phyloP scores from a whole-genome alignment of 345 rosid genomes.

The Angophora floribunda region DNA sequence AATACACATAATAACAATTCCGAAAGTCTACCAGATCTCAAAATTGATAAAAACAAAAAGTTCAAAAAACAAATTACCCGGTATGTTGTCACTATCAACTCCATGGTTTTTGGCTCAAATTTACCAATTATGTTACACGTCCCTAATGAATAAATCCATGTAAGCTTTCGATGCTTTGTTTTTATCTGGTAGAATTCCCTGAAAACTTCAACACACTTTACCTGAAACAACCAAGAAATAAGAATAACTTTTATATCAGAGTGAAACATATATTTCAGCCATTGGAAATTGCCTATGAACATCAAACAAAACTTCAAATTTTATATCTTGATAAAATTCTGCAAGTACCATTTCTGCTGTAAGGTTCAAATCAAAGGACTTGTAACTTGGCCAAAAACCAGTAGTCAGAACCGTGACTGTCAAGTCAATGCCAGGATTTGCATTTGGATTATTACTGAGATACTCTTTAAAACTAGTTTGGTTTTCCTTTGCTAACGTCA shows the following conservation, averaged over 20 bases:
- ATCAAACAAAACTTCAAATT: neutral
- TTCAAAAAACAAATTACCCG: constrained; percentile 35
- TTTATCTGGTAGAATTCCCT: constrained; percentile 46
- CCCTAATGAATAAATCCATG: constrained; percentile 60
- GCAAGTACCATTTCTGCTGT: constrained; percentile 63
- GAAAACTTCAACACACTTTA: constrained; percentile 55
- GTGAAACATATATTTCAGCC: neutral
- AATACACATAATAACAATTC: neutral
- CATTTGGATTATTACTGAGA: constrained; percentile 35
- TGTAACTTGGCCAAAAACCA: constrained; percentile 84
- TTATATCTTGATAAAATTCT: neutral
- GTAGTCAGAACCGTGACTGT: constrained; percentile 68
- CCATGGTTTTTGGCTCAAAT: constrained; percentile 46
- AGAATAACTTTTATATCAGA: neutral
- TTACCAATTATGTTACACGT: constrained; percentile 45
- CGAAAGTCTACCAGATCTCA: neutral
- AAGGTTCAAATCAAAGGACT: constrained; percentile 62
- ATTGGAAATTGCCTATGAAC: neutral
- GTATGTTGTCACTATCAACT: constrained; percentile 50
- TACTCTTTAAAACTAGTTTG: constrained; percentile 63
- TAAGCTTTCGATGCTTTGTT: constrained; percentile 54
- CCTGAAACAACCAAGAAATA: constrained; percentile 21
- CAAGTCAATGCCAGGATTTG: constrained; percentile 68
- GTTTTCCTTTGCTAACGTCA: constrained; percentile 65
- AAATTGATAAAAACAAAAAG: neutral